Evolutionary conservation across 257 asterid genomes (phyloP), one percentile per base, ranked within the genome.

Genomic region (Penstemon eatonii): DNA sequence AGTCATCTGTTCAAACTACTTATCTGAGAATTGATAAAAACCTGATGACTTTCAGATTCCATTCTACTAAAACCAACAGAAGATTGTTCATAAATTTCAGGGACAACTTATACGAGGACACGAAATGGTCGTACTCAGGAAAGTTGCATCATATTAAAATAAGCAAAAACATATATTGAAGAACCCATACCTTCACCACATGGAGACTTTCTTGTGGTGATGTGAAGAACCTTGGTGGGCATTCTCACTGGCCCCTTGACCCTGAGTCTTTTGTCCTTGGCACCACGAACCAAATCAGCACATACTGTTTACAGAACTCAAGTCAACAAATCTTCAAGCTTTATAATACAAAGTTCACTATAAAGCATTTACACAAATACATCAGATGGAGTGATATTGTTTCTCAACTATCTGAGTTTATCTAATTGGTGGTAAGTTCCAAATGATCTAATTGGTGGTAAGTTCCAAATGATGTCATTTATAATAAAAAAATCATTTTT

Each of bases 231-330:
- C 85, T 85, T 87, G 3, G 89, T 87, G 4, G 95, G 95, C 77
- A 85, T 85, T 53, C 95, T 80, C 71, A 85, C 89, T 0, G 89
- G 88, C 72, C 95, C 95, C 80, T 87, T 85, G 41, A 85, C 91
- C 72, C 86, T 72, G 56, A 87, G 85, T 9, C 79, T 78, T 59
- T 87, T 87, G 74, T 85, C 91, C 83, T 83, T 85, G 36, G 89
- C 95, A 41, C 88, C 89, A 38, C 89, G 88, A 9, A 87, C 88
- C 65, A 87, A 80, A 56, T 86, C 92, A 12, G 80, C 74, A 67
- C 86, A 85, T 10, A 83, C 89, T 83, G 79, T 5, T 18, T 40
- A 63, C 39, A 62, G 11, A 40, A 70, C 38, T 43, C 60, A 39
- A n/a, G 49, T 78, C 63, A 75, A 53, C 6, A 36, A 7, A 50